These are phyloP conservation scores for Schizophyllum amplum DNA, from an alignment of 1,284 basidiomycete genomes.

Conservation along the genomic window DNA sequence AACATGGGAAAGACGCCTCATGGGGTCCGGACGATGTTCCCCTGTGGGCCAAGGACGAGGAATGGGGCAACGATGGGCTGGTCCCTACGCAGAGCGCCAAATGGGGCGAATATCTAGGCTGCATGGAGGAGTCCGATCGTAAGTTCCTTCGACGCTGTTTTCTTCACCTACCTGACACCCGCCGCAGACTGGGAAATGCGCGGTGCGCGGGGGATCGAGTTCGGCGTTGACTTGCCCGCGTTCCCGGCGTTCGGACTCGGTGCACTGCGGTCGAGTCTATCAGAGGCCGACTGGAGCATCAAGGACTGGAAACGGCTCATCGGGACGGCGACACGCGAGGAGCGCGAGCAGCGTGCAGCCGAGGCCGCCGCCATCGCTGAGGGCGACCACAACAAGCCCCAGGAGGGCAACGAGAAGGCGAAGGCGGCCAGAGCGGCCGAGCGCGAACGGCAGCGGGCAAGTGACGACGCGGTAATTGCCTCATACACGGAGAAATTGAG, in stretches of 20 bases:
- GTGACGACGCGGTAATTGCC: conserved; percentile 52
- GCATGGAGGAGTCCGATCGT: conserved; percentile 85
- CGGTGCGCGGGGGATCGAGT: conserved; percentile 66
- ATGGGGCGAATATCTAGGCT: conserved; percentile 92
- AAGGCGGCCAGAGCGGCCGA: conserved; percentile 17
- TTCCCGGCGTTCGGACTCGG: conserved; percentile 36
- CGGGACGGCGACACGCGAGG: conserved; percentile 47
- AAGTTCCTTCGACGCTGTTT: conserved; percentile 14
- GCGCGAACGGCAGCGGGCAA: conserved; percentile 23
- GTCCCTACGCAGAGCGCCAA: conserved; percentile 85
- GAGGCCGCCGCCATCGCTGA: conserved; percentile 11
- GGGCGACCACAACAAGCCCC: neutral
- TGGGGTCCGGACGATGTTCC: conserved; percentile 14
- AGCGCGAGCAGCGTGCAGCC: conserved; percentile 25
- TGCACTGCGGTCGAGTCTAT: conserved; percentile 10
- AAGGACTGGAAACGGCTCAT: conserved; percentile 57
- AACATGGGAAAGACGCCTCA: conserved; percentile 12
- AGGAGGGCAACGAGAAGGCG: conserved; percentile 6
- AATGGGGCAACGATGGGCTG: conserved; percentile 93
- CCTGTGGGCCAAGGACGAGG: conserved; percentile 38
- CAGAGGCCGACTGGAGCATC: conserved; percentile 45
- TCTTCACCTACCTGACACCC: conserved; percentile 1
- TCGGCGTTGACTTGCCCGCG: conserved; percentile 51
- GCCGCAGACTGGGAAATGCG: conserved; percentile 83
- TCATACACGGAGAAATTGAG: conserved; percentile 64